Base-by-base conservation (phyloP, 208 protist genomes). In the Trypanosoma melophagium region DNA sequence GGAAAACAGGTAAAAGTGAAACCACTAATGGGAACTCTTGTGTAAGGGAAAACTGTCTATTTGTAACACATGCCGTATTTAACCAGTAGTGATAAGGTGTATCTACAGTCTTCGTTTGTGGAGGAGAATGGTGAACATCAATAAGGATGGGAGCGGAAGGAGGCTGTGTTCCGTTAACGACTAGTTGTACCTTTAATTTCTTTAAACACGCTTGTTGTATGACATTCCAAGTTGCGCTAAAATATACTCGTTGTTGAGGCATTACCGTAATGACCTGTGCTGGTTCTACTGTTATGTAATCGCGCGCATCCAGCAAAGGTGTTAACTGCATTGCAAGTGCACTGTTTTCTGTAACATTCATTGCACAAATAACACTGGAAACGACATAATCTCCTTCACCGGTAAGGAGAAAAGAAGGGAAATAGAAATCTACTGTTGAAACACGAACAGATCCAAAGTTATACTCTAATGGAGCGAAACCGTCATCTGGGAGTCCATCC, bases 61-160 rank as follows among this genome's bases (percentile, higher is more conserved):
- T 96, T 50, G 85, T 88, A 28, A 89, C 57, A 59, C 84, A 86
- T 44, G 84, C 90, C 21, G 83, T 92, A 70, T 96, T 96, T 19
- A 93, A 76, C 90, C 90, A 96, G 76, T 94, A 96, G 52, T 91
- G 87, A 55, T 89, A 96, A 8, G 90, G 85, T 21, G 84, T 67
- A 65, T 93, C 84, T 16, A 75, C 80, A 24, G 71, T 71, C 24
- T 64, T 71, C 16, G 73, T 78, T 69, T 91, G 85, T 31, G 90
- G 90, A 7, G 84, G 63, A 19, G 69, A 77, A 57, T 81, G 81
- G 74, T 96, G 86, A 42, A 86, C 79, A 65, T 81, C 78, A 70
- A 96, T 83, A 19, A 90, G 71, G 42, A 96, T 84, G 61, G 85
- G 83, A 7, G 85, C 85, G 8, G 83, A 88, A 0, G 86, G 78